Percentiles rank a stretch among this genome's conserved stretches.
These are phyloP conservation scores for Fomitopsis pulvina DNA, from an alignment of 768 basidiomycete genomes.

Conservation along the genomic window DNA sequence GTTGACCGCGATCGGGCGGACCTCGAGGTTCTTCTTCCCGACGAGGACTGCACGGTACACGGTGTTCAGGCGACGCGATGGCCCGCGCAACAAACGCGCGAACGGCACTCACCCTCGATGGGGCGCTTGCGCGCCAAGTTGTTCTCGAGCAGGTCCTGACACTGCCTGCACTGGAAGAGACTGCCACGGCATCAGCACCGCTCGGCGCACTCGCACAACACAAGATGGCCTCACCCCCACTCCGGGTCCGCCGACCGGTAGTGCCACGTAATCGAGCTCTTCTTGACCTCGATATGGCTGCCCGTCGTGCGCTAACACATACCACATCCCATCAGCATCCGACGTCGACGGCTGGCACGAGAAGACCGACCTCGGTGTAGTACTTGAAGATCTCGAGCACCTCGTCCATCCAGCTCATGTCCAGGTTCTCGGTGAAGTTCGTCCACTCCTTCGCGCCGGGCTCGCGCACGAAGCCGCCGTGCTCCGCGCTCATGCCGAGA, in stretches of 20 bases:
- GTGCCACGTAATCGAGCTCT: conserved; percentile 98
- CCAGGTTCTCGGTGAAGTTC: conserved; percentile 86
- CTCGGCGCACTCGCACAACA: background rate
- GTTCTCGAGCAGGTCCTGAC: conserved; percentile 93
- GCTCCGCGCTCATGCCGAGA: conserved; percentile 92
- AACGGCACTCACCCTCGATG: conserved; percentile 75
- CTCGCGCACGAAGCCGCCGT: conserved; percentile 85
- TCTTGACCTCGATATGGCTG: conserved; percentile 95
- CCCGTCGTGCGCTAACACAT: conserved; percentile 73
- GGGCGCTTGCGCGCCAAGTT: conserved; percentile 89
- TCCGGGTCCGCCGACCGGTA: conserved; percentile 90
- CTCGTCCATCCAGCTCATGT: conserved; percentile 98
- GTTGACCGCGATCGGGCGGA: conserved; percentile 91
- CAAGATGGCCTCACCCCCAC: conserved; percentile 66
- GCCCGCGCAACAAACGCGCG: background rate
- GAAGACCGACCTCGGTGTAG: conserved; percentile 73
- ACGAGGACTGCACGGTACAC: conserved; percentile 57
- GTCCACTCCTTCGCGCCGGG: conserved; percentile 65
- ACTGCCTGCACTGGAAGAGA: conserved; percentile 92
- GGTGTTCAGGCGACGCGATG: background rate
- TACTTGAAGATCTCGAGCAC: conserved; percentile 94
- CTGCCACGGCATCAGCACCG: conserved; percentile 28
- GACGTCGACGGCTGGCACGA: background rate
- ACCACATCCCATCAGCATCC: conserved; percentile 7
- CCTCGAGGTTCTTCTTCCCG: conserved; percentile 98